Conservation (phyloP, 2,329 filamentous ascomycete species). For the Penicillium sp. region DNA sequence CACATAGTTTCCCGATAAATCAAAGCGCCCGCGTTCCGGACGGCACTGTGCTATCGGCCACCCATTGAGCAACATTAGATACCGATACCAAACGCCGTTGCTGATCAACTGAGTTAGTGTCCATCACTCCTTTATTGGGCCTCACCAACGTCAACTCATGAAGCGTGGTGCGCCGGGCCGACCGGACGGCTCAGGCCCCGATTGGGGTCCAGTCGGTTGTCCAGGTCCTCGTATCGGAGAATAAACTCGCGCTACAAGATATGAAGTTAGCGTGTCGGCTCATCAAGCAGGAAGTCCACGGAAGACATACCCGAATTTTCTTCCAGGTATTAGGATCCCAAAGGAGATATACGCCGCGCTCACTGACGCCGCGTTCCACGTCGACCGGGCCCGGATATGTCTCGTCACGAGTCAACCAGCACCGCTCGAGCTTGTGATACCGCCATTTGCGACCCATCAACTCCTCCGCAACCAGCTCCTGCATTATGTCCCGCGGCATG, state of each 20-base stretch:
- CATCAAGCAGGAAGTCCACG: not conserved
- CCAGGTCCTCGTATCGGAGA: slow-evolving; percentile 50
- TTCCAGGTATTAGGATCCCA: slow-evolving; percentile 52
- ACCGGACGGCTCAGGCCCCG: slow-evolving; percentile 35
- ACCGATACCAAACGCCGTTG: slow-evolving; percentile 34
- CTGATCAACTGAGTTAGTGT: slow-evolving; percentile 25
- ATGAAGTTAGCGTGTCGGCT: slow-evolving; percentile 13
- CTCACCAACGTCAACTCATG: slow-evolving; percentile 27
- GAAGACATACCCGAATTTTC: slow-evolving; percentile 45
- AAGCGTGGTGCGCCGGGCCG: slow-evolving; percentile 38
- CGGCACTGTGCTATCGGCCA: slow-evolving; percentile 24
- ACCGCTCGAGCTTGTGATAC: slow-evolving; percentile 53
- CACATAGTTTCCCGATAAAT: slow-evolving; percentile 29
- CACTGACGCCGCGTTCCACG: slow-evolving; percentile 48
- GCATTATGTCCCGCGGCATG: slow-evolving; percentile 62
- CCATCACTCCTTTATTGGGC: slow-evolving; percentile 4
- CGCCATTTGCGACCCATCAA: slow-evolving; percentile 55
- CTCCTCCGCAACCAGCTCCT: slow-evolving; percentile 64
- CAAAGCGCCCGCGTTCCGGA: slow-evolving; percentile 24
- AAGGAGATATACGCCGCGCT: slow-evolving; percentile 52
- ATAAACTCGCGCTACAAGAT: slow-evolving; percentile 46
- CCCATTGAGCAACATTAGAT: slow-evolving; percentile 27
- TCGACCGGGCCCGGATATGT: slow-evolving; percentile 49
- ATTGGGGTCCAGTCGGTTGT: slow-evolving; percentile 46
- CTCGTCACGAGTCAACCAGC: slow-evolving; percentile 52